Percentiles rank a stretch among this genome's conserved stretches.
Evolutionary conservation across 148 eudicot species (phyloP).

Genomic region (Polygonum aviculare): DNA sequence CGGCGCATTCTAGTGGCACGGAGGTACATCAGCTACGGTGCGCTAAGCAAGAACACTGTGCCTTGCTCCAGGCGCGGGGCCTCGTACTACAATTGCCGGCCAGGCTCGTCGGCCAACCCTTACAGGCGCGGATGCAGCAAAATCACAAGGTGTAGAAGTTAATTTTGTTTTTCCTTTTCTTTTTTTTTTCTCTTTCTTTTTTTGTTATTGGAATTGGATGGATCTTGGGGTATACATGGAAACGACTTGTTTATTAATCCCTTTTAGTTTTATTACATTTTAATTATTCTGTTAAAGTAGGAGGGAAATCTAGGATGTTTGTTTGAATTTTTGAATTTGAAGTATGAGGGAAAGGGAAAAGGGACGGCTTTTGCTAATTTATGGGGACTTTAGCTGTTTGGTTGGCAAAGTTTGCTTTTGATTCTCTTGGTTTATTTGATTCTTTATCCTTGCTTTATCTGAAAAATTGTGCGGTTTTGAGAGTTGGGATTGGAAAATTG

Average conservation of each 20-base stretch:
- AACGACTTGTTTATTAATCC: background rate
- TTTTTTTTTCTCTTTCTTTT: background rate
- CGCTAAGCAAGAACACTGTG: constrained; percentile 38
- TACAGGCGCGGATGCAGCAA: constrained; percentile 58
- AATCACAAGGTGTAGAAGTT: constrained; percentile 49
- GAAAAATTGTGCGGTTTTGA: background rate
- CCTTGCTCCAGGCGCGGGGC: constrained; percentile 64
- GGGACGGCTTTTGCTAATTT: background rate
- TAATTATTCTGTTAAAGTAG: background rate
- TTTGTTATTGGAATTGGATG: background rate
- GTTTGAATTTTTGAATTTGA: background rate
- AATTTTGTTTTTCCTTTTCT: background rate
- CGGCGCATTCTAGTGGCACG: constrained; percentile 16
- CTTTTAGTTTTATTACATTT: background rate
- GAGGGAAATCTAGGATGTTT: no score
- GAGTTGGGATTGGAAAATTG: background rate
- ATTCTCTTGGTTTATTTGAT: no score
- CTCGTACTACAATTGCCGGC: constrained; percentile 60
- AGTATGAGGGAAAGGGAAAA: background rate
- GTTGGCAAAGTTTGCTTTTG: background rate
- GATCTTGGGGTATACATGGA: constrained; percentile 1
- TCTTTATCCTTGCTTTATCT: background rate
- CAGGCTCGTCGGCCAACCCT: constrained; percentile 57
- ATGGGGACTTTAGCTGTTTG: background rate
- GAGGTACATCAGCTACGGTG: constrained; percentile 48